A percentile compares a stretch with the other conserved stretches of the same genome.
phyloP scores from a whole-genome alignment of 169 alveolate genomes.

The Neospora caninum region DNA sequence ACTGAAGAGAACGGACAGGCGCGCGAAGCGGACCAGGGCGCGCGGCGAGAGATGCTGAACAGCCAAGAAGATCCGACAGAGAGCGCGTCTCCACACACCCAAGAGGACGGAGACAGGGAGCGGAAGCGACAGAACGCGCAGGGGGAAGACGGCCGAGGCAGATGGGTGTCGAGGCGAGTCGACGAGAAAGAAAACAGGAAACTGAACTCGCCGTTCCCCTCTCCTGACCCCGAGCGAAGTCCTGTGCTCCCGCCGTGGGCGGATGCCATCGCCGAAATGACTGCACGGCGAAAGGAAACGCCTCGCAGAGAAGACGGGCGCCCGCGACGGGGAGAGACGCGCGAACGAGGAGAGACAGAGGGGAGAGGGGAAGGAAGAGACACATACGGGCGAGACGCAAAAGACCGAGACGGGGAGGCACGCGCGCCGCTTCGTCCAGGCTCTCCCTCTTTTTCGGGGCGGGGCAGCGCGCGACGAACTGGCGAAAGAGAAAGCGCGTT shows the following conservation, averaged over 20 bases:
- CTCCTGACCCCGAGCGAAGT: not conserved
- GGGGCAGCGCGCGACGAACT: not conserved
- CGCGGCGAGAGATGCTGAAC: not conserved
- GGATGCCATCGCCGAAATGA: not conserved
- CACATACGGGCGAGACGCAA: too few species aligned
- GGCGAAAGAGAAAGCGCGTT: not conserved
- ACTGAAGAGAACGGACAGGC: too few species aligned
- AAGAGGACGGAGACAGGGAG: not conserved
- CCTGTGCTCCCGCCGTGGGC: constrained; percentile 19
- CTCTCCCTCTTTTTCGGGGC: not conserved
- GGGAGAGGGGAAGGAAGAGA: not conserved
- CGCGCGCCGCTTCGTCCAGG: not conserved
- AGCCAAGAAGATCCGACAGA: not conserved
- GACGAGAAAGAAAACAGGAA: not conserved
- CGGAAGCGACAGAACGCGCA: not conserved
- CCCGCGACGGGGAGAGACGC: too few species aligned
- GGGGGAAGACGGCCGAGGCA: not conserved
- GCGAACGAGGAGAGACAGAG: not conserved
- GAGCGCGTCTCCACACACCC: not conserved
- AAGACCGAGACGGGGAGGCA: not conserved
- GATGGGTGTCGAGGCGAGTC: not conserved
- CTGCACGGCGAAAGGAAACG: not conserved
- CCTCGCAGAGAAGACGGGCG: not conserved
- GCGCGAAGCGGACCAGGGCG: not conserved
- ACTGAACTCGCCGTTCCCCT: not conserved